A percentile compares a stretch with the other conserved stretches of the same genome.
These are phyloP conservation scores for Beauveria brongniartii DNA, from an alignment of 2,329 filamentous ascomycete species.

Conservation along the genomic window DNA sequence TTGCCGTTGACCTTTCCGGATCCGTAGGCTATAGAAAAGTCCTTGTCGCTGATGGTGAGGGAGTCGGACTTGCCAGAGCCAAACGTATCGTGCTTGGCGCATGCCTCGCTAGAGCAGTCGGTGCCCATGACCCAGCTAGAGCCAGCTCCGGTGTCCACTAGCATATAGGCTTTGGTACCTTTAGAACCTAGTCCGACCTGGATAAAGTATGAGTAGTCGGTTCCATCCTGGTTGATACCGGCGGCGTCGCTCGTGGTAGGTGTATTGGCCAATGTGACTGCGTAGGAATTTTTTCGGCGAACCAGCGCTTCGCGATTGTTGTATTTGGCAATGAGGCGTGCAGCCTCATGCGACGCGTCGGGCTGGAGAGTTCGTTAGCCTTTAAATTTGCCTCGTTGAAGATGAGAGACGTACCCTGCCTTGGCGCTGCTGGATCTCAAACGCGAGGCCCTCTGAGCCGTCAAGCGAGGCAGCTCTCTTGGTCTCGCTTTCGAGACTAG, in stretches of 20 bases:
- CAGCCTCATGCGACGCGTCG: constrained; percentile 26
- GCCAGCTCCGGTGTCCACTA: constrained; percentile 58
- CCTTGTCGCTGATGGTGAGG: constrained; percentile 41
- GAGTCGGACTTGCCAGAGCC: constrained; percentile 58
- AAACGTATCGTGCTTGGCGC: constrained; percentile 61
- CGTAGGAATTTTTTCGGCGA: constrained; percentile 36
- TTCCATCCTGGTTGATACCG: constrained; percentile 55
- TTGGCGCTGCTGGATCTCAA: constrained; percentile 33
- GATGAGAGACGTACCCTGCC: constrained; percentile 20
- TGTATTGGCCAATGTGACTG: constrained; percentile 36
- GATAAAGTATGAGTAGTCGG: constrained; percentile 59
- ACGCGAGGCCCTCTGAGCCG: constrained; percentile 24
- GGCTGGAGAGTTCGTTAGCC: constrained; percentile 19
- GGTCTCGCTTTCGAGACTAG: constrained; percentile 17
- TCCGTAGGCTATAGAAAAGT: constrained; percentile 67
- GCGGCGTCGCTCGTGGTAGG: constrained; percentile 40
- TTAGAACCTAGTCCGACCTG: constrained; percentile 48
- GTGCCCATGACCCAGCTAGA: constrained; percentile 80
- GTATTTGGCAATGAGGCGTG: constrained; percentile 33
- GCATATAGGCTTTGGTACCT: constrained; percentile 48
- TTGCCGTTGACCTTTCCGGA: constrained; percentile 64
- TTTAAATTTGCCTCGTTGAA: not conserved
- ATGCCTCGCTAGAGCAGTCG: constrained; percentile 58
- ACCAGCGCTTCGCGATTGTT: constrained; percentile 14
- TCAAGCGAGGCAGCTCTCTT: constrained; percentile 16